These are phyloP conservation scores for Ascochyta fabae DNA, from an alignment of 2,329 filamentous ascomycete genomes.

Conservation along the genomic window DNA sequence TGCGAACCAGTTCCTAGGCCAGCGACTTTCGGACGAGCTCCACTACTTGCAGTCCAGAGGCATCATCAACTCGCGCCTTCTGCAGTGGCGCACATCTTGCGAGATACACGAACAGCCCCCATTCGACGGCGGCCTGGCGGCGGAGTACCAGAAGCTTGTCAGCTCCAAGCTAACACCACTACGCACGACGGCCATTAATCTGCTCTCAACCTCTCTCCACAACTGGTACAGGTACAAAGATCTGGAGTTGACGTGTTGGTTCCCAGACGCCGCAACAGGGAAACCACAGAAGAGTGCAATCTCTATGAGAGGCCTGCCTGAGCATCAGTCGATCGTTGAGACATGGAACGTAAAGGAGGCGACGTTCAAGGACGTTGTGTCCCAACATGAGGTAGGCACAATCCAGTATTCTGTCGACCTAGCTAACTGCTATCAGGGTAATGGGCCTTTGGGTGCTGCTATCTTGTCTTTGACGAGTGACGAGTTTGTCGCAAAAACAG, in stretches of 20 bases:
- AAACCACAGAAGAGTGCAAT: slow-evolving; percentile 64
- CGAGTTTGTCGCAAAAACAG: slow-evolving; percentile 73
- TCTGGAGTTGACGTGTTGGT: slow-evolving; percentile 83
- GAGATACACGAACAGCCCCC: slow-evolving; percentile 83
- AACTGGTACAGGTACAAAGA: slow-evolving; percentile 83
- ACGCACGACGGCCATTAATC: slow-evolving; percentile 75
- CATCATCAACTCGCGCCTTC: slow-evolving; percentile 76
- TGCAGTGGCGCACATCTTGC: slow-evolving; percentile 82
- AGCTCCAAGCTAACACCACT: slow-evolving; percentile 75
- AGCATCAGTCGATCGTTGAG: slow-evolving; percentile 60
- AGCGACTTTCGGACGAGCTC: slow-evolving; percentile 86
- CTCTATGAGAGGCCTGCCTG: slow-evolving; percentile 61
- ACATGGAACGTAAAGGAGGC: slow-evolving; percentile 77
- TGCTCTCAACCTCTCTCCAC: slow-evolving; percentile 80
- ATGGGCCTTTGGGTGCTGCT: slow-evolving; percentile 56
- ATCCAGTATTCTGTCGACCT: too few species aligned
- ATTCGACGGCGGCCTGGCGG: slow-evolving; percentile 79
- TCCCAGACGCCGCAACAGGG: slow-evolving; percentile 47
- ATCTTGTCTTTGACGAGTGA: slow-evolving; percentile 69
- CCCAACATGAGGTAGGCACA: slow-evolving; percentile 31
- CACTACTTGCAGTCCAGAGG: slow-evolving; percentile 89
- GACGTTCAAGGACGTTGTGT: slow-evolving; percentile 55
- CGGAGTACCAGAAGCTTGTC: slow-evolving; percentile 81
- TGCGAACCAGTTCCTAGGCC: slow-evolving; percentile 87
- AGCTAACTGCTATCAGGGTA: slow-evolving; percentile 28